These are phyloP conservation scores for Ophiostoma sp. DNA, from an alignment of 2,329 filamentous ascomycete species.

Conservation along the genomic window DNA sequence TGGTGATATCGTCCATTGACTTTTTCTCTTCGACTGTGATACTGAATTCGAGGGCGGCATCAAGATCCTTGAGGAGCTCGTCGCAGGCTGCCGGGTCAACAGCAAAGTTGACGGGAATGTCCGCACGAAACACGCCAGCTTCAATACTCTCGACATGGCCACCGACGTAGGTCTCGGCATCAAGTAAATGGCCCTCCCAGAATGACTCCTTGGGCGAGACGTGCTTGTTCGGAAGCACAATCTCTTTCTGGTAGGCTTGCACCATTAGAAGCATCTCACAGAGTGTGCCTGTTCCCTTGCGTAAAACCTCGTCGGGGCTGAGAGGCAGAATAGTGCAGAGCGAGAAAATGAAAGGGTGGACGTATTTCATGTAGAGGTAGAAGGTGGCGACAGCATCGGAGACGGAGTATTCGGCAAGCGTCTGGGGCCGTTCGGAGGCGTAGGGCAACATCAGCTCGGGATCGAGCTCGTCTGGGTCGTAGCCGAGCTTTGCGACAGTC, in stretches of 20 bases:
- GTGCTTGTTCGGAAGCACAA: constrained; percentile 94
- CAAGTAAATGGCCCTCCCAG: constrained; percentile 91
- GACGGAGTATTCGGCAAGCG: constrained; percentile 93
- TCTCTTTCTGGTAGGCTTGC: constrained; percentile 86
- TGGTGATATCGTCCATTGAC: constrained; percentile 68
- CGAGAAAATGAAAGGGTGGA: constrained; percentile 99
- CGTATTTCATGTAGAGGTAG: constrained; percentile 99
- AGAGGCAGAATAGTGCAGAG: constrained; percentile 93
- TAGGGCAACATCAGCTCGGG: constrained; percentile 94
- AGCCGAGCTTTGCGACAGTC: constrained; percentile 94
- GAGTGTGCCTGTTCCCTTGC: constrained; percentile 96
- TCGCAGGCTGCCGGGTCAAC: constrained; percentile 87
- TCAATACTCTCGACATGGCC: constrained; percentile 99
- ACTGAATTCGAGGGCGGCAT: constrained; percentile 83
- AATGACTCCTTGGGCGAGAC: constrained; percentile 85
- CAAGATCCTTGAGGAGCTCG: constrained; percentile 78
- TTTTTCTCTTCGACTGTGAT: constrained; percentile 81
- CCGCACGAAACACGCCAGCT: constrained; percentile 89
- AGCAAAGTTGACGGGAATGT: constrained; percentile 90
- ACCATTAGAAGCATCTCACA: constrained; percentile 99
- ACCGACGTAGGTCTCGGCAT: constrained; percentile 96
- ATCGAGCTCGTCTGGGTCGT: constrained; percentile 95
- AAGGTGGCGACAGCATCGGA: constrained; percentile 98
- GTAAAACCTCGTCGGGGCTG: constrained; percentile 82
- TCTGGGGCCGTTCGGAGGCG: constrained; percentile 86